Conservation (phyloP, 208 protist species). For the Trypanosoma melophagium region DNA sequence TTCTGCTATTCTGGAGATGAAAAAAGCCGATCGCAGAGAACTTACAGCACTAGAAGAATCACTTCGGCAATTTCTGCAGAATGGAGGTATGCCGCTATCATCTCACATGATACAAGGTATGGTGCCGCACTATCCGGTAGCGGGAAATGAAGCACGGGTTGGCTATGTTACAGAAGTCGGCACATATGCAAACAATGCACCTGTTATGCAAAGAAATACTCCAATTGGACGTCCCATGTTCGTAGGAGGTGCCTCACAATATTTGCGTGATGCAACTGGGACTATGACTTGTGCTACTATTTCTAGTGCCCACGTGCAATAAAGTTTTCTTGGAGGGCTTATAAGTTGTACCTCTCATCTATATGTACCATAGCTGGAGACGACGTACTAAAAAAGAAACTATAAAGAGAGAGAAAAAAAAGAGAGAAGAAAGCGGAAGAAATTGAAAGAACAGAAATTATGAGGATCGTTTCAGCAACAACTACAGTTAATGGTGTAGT, state of each 20-base stretch:
- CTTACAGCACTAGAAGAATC: slow-evolving; percentile 54
- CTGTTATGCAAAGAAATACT: neutral
- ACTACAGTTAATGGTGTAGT: neutral
- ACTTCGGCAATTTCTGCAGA: slow-evolving; percentile 33
- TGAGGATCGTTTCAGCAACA: neutral
- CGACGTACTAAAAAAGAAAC: slow-evolving; percentile 2
- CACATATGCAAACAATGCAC: neutral
- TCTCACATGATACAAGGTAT: slow-evolving; percentile 13
- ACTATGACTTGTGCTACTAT: slow-evolving; percentile 64
- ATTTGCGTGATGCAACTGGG: slow-evolving; percentile 50
- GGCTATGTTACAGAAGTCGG: neutral
- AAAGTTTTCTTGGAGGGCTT: neutral
- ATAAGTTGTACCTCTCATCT: too few relatives aligned
- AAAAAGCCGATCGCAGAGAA: slow-evolving; percentile 80
- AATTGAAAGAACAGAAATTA: neutral
- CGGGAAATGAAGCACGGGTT: neutral
- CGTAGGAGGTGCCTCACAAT: slow-evolving; percentile 30
- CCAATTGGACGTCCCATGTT: slow-evolving; percentile 60
- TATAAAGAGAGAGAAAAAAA: slow-evolving; percentile 4
- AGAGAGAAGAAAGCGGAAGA: neutral
- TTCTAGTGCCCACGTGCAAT: slow-evolving; percentile 25
- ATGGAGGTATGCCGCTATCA: slow-evolving; percentile 6
- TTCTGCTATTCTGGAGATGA: slow-evolving; percentile 59
- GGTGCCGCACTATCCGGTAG: slow-evolving; percentile 29
- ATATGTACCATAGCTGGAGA: neutral